Conservation (phyloP, 805 yeast species). For the Schizosaccharomyces osmophilus region DNA sequence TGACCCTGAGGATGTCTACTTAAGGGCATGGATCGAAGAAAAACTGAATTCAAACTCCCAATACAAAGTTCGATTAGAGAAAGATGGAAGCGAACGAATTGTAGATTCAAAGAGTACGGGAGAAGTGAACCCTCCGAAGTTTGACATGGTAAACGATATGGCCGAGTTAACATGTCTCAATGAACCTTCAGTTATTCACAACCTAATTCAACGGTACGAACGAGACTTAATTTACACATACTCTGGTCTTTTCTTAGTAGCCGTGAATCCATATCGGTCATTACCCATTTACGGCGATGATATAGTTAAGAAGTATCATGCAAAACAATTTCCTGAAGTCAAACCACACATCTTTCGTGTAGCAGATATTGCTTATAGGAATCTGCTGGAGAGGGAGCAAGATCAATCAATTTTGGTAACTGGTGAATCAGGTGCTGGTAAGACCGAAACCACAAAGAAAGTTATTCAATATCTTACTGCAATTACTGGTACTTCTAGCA, state of each 20-base stretch:
- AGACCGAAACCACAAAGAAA: slow-evolving; percentile 89
- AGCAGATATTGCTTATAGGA: slow-evolving; percentile 59
- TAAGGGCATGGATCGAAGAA: neutral
- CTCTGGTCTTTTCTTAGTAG: slow-evolving; percentile 85
- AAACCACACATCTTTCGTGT: slow-evolving; percentile 81
- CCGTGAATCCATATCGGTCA: slow-evolving; percentile 70
- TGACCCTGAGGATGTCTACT: neutral
- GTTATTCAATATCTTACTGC: slow-evolving; percentile 79
- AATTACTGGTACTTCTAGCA: slow-evolving; percentile 10
- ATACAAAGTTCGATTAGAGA: neutral
- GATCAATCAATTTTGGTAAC: slow-evolving; percentile 90
- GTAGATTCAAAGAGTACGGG: neutral
- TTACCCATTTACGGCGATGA: slow-evolving; percentile 46
- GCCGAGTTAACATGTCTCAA: slow-evolving; percentile 83
- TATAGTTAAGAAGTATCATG: slow-evolving; percentile 31
- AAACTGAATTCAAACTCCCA: neutral
- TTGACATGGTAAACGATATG: slow-evolving; percentile 81
- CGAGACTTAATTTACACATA: slow-evolving; percentile 64
- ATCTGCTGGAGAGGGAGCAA: slow-evolving; percentile 22
- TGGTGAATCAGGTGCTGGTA: slow-evolving; percentile 98
- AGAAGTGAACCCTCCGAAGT: slow-evolving; percentile 60
- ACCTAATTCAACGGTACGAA: slow-evolving; percentile 48
- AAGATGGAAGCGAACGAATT: neutral
- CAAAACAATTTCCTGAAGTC: slow-evolving; percentile 12
- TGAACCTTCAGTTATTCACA: slow-evolving; percentile 82